Evolutionary conservation across 148 eudicot species (phyloP).

Genomic region (Linanthus parryae): DNA sequence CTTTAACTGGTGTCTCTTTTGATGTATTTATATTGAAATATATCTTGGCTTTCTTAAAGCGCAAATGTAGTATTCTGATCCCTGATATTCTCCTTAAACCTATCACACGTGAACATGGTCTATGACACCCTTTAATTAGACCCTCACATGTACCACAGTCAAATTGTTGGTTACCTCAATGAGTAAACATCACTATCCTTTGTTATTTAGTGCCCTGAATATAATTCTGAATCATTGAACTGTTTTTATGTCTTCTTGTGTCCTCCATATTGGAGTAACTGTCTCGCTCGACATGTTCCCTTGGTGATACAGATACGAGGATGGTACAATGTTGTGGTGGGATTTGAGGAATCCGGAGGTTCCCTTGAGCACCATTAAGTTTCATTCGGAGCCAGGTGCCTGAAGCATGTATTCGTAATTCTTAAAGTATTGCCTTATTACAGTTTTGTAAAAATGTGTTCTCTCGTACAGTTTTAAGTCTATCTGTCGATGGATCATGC

Average conservation of each 20-base stretch:
- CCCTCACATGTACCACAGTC: too few species aligned
- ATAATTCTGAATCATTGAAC: background rate
- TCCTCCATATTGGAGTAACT: background rate
- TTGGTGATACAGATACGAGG: slow-evolving; percentile 52
- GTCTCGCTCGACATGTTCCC: background rate
- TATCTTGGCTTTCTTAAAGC: too few species aligned
- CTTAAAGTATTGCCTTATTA: background rate
- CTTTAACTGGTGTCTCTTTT: too few species aligned
- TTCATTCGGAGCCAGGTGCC: slow-evolving; percentile 79
- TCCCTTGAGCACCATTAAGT: slow-evolving; percentile 64
- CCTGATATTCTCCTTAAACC: too few species aligned
- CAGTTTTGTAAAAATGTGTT: background rate
- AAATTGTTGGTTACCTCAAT: too few species aligned
- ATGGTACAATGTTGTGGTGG: slow-evolving; percentile 87
- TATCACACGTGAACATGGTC: too few species aligned
- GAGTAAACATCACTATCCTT: too few species aligned
- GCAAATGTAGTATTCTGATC: too few species aligned
- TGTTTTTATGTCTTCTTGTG: background rate
- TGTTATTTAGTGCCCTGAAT: too few species aligned
- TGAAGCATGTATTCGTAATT: background rate
- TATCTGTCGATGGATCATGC: slow-evolving; percentile 63
- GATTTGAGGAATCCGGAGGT: slow-evolving; percentile 60
- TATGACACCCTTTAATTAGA: too few species aligned
- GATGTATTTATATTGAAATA: too few species aligned
- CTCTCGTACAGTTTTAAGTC: slow-evolving; percentile 57